Conservation (phyloP, 169 alveolate genomes). For the Cryptosporidium parvum region DNA sequence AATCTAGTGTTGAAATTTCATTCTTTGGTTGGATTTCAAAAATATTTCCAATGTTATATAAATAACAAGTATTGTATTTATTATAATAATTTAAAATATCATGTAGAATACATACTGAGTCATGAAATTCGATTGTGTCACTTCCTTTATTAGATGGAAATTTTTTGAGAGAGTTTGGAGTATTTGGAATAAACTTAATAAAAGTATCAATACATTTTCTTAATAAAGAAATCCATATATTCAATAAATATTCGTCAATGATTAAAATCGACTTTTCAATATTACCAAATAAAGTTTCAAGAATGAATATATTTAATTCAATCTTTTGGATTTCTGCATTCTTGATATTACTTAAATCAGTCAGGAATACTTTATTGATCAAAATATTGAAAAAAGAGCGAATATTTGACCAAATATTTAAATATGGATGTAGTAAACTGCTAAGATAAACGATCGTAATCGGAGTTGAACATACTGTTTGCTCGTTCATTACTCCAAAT, state of each 20-base stretch:
- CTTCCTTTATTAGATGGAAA: background rate
- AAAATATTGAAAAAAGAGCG: conserved; percentile 35
- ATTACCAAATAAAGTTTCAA: conserved; percentile 24
- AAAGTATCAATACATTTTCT: conserved; percentile 50
- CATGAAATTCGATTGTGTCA: background rate
- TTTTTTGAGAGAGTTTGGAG: background rate
- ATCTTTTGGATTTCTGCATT: conserved; percentile 6
- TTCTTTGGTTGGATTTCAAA: conserved; percentile 5
- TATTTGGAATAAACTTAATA: conserved; percentile 30
- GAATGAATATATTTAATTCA: conserved; percentile 29
- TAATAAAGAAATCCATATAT: conserved; percentile 48
- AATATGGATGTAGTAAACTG: conserved; percentile 18
- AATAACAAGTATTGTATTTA: background rate
- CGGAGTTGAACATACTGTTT: conserved; percentile 16
- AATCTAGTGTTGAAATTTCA: conserved; percentile 6
- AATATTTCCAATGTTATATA: conserved; percentile 18
- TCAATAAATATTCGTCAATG: conserved; percentile 31
- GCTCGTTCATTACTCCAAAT: conserved; percentile 24
- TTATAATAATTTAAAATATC: background rate
- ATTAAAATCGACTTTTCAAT: conserved; percentile 49
- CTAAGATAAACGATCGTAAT: conserved; percentile 44
- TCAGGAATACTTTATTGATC: conserved; percentile 10
- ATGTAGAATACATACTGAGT: background rate
- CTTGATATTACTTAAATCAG: background rate
- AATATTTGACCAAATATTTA: conserved; percentile 47